Evolutionary conservation across 163 green algal species (phyloP), one percentile per base, ranked within the genome.

Genomic region (Smithsoniella earleae): DNA sequence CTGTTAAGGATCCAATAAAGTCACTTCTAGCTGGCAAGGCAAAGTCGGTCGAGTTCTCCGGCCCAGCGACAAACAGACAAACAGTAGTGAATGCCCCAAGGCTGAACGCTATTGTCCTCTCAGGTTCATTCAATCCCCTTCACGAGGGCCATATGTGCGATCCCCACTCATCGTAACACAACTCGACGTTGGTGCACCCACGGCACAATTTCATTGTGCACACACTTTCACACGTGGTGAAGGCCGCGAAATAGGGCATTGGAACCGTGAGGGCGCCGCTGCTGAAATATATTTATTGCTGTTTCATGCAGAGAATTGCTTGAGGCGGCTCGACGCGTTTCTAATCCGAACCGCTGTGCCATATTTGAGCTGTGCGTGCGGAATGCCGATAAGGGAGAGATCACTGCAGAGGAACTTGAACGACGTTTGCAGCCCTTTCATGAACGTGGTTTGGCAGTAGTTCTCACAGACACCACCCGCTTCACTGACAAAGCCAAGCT

Each of bases 111-210:
- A 6, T 58, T 8, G 31, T 74, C 28, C 74, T 77, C 20, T 36
- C 74, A 22, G 74, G 74, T 13, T 77, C 74, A 2, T 77, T 77
- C 55, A 77, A 77, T 76, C 74, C 74, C 6, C 58, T 77, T 22
- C 74, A 77, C 30, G 74, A 77, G 34, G 74, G 74, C 20, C 74
- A 77, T 20, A 44, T 38, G 31, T 69, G 25, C 25, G 58, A 22
- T 49, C 40, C 40, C 40, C 40, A 49, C 10, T 10, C 40, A 10
- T 49, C 13, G 40, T 22, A 49, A 13, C 40, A 49, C 10, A 49
- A 49, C 13, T 22, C 40, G 13, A 49, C 10, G 40, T 13, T 22
- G 10, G 10, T 49, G 40, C 10, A 13, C 40, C 13, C 40, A n/a
- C 40, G 10, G 10, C 40, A 22, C 10, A 10, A 10, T 49, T 10